Base-by-base conservation (phyloP, 2,329 filamentous ascomycete species). In the Colletotrichum cereale region DNA sequence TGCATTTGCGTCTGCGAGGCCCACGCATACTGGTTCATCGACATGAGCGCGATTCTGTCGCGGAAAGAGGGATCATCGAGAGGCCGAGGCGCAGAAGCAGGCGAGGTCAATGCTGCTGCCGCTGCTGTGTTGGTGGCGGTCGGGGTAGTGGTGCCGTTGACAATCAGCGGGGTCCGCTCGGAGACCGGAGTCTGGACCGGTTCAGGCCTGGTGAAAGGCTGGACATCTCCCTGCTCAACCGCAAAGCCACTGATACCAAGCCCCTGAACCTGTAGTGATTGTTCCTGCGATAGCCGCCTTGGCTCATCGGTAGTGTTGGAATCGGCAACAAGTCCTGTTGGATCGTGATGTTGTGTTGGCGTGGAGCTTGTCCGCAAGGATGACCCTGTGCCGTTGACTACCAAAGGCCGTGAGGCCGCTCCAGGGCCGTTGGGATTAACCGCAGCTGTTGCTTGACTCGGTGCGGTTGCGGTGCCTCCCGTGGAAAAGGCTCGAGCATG, bases 301-400 rank as follows among this genome's bases (percentile, higher is more conserved):
- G 67, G 67, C 12, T 77, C 79, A 1, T 80, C 79, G 0, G 76
- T 70, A 0, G 73, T 58, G 40, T 63, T 66, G 53, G 72, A 50
- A 58, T 72, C 71, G n/a, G 26, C 58, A 10, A 16, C 61, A 36
- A 53, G 24, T 31, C 24, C 50, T 16, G 65, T 52, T 31, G 50
- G 14, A 8, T 52, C 31, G 24, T 60, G 56, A 18, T 62, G 53
- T 31, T 71, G 71, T 16, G 73, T 67, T n/a, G 77, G 74, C 11
- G 74, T 75, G 4, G 79, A 77, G 50, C 78, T 80, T 7, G 81
- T 79, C 71, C 80, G 82, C 55, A 83, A 74, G 7, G 79, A 79
- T 5, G 85, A 86, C 3, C 86, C 86, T 61, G 87, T 87, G 5
- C 86, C 86, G 65, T 88, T 87, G 3, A 89, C 88, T 12, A 90